phyloP scores from a whole-genome alignment of 495 filamentous ascomycete genomes.

The Opeltia flavorubescens region DNA sequence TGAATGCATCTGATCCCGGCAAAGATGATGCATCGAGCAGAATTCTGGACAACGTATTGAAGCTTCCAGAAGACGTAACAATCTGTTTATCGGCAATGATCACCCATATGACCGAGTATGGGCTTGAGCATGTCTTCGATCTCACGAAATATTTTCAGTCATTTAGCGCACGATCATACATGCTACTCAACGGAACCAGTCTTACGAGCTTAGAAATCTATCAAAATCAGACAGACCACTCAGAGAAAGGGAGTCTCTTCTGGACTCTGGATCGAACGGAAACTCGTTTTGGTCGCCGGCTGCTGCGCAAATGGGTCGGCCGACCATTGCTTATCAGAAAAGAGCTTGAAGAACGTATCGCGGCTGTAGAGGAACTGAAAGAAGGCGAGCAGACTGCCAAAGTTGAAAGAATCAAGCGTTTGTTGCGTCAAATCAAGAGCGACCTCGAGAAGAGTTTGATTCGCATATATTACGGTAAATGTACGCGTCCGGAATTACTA shows the following conservation, averaged over 20 bases:
- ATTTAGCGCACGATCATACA: conserved; percentile 86
- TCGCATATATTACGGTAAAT: conserved; percentile 93
- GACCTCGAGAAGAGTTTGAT: conserved; percentile 89
- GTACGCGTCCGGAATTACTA: conserved; percentile 80
- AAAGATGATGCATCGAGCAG: conserved; percentile 36
- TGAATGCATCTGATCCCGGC: conserved; percentile 42
- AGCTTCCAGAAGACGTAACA: conserved; percentile 71
- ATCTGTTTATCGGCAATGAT: conserved; percentile 97
- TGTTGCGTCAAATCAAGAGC: conserved; percentile 56
- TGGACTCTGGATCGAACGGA: conserved; percentile 91
- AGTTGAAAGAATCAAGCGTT: conserved; percentile 55
- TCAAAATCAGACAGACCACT: conserved; percentile 82
- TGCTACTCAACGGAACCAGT: conserved; percentile 94
- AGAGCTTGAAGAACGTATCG: conserved; percentile 67
- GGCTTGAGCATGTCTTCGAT: conserved; percentile 90
- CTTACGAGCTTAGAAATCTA: conserved; percentile 91
- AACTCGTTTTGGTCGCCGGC: conserved; percentile 76
- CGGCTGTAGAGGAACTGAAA: conserved; percentile 82
- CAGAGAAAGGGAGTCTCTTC: conserved; percentile 77
- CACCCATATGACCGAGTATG: conserved; percentile 82
- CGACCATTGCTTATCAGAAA: conserved; percentile 70
- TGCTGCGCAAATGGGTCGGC: conserved; percentile 91
- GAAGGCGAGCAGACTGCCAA: conserved; percentile 45
- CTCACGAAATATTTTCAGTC: conserved; percentile 96
- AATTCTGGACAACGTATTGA: conserved; percentile 74